A percentile compares a stretch with the other conserved stretches of the same genome.
Evolutionary conservation across 140 eudicot genomes (phyloP).

Genomic region (Stevia rebaudiana): DNA sequence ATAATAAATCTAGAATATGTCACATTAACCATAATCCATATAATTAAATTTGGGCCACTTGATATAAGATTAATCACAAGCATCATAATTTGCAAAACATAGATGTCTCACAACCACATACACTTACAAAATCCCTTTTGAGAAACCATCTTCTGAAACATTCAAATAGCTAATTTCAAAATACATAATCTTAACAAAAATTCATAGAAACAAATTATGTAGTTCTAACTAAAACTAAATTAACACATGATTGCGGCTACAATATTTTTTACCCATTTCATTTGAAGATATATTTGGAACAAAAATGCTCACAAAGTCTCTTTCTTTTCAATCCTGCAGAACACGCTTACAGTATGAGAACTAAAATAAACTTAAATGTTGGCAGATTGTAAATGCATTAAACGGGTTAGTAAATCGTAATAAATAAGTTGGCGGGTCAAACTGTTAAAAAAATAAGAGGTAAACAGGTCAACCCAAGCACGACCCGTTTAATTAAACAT

Average conservation of each 20-base stretch:
- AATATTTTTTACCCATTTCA: conserved; percentile 5
- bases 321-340: conserved; percentile 23
- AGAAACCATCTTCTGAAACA: neutral
- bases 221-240: conserved; percentile 5
- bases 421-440: neutral
- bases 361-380: neutral
- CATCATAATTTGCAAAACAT: conserved; percentile 10
- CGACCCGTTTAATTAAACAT: too few relatives aligned
- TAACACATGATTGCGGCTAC: conserved; percentile 16
- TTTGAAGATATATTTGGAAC: conserved; percentile 1
- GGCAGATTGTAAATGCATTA: too few relatives aligned
- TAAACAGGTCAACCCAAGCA: too few relatives aligned
- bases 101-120: neutral
- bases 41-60: neutral
- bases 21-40: too few relatives aligned
- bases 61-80: neutral
- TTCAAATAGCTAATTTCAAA: neutral
- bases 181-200: neutral
- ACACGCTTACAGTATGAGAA: conserved; percentile 7
- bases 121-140: neutral
- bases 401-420: too few relatives aligned
- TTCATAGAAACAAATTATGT: neutral
- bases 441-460: neutral
- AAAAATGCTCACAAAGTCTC: conserved; percentile 4
- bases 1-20: too few relatives aligned